A percentile compares a stretch with the other conserved stretches of the same genome.
phyloP scores from a whole-genome alignment of 208 protist genomes.

The Leishmania guyanensis region DNA sequence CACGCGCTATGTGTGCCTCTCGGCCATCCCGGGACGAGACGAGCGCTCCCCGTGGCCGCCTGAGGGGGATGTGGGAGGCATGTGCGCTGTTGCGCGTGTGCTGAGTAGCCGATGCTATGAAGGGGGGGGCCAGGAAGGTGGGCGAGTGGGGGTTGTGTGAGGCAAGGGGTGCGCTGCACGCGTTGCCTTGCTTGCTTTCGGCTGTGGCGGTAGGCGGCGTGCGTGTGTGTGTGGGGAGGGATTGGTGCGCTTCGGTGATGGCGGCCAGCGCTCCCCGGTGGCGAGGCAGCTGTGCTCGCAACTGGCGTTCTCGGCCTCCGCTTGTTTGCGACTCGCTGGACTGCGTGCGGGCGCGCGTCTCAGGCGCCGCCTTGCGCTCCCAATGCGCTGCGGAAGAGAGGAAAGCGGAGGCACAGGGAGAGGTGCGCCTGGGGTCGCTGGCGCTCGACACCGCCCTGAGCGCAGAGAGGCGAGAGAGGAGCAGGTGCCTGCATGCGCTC shows the following conservation, averaged over 20 bases:
- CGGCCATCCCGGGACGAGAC: neutral
- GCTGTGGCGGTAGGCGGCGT: too few species aligned
- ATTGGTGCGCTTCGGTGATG: neutral
- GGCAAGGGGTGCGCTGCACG: neutral
- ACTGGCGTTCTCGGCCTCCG: too few species aligned
- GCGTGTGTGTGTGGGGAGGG: too few species aligned
- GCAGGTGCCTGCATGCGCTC: neutral
- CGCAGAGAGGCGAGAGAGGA: neutral
- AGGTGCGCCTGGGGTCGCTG: too few species aligned
- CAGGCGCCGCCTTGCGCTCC: neutral
- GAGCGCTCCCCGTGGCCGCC: neutral
- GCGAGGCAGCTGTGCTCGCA: too few species aligned
- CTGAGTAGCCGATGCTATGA: neutral
- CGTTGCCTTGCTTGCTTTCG: too few species aligned
- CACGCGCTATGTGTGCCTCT: neutral
- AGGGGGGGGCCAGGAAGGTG: neutral
- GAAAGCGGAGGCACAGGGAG: neutral
- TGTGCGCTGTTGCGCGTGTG: neutral
- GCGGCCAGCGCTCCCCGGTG: neutral
- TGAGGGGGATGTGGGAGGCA: neutral
- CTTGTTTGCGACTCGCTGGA: neutral
- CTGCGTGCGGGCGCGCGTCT: neutral
- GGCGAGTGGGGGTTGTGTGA: neutral
- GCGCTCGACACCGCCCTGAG: too few species aligned
- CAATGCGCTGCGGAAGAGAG: neutral